Evolutionary conservation across 768 basidiomycete species (phyloP).

Genomic region (Phylloporus arenicola): DNA sequence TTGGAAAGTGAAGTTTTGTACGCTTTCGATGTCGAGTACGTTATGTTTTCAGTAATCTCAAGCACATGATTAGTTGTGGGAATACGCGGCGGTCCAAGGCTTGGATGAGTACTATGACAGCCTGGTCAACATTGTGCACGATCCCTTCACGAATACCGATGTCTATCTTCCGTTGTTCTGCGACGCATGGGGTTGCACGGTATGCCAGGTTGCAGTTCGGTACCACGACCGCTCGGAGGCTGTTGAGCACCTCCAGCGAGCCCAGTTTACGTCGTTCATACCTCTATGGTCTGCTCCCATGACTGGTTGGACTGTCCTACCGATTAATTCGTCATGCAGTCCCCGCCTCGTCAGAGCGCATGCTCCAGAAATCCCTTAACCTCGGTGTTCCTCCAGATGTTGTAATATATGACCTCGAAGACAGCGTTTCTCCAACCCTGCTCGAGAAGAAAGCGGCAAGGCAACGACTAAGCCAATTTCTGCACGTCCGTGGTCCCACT

Average conservation of each 20-base stretch:
- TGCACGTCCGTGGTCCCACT: constrained; percentile 38
- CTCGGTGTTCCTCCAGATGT: constrained; percentile 53
- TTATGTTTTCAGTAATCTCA: no score
- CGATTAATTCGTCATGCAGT: constrained; percentile 37
- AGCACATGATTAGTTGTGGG: no score
- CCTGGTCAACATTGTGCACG: constrained; percentile 2
- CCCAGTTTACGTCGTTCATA: constrained; percentile 47
- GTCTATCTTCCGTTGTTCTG: not conserved
- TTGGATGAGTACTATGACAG: no score
- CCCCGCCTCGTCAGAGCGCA: constrained; percentile 71
- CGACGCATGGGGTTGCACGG: not conserved
- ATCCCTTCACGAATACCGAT: not conserved
- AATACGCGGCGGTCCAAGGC: no score
- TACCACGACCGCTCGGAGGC: constrained; percentile 1
- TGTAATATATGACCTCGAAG: constrained; percentile 85
- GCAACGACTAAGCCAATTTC: constrained; percentile 47
- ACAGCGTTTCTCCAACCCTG: constrained; percentile 63
- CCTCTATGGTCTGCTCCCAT: constrained; percentile 44
- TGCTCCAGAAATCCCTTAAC: constrained; percentile 73
- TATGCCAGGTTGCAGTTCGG: not conserved
- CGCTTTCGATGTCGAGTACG: not conserved
- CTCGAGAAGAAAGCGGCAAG: constrained; percentile 59
- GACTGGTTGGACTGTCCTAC: not conserved
- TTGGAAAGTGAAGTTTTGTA: constrained; percentile 34
- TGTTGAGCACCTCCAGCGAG: constrained; percentile 17